Conservation (phyloP, 2,329 filamentous ascomycete genomes). For the Penicillium sumatraense region DNA sequence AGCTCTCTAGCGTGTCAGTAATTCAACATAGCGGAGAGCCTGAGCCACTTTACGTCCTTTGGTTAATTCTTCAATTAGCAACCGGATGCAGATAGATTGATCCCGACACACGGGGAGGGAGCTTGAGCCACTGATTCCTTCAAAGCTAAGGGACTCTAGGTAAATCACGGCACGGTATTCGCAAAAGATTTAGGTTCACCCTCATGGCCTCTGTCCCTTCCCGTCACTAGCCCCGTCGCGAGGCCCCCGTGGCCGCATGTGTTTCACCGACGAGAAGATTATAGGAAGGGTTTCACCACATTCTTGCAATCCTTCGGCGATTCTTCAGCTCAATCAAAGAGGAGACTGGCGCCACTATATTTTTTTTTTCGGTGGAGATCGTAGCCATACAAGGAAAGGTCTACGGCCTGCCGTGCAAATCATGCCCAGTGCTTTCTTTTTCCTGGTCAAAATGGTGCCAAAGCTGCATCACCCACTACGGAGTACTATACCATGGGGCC, state of each 20-base stretch:
- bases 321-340: not conserved
- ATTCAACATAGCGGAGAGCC: not conserved
- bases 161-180: not conserved
- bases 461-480: not conserved
- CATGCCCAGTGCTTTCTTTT: conserved; percentile 4
- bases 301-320: not conserved
- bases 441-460: conserved; percentile 1
- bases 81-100: not conserved
- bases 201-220: not conserved
- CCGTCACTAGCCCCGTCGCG: not conserved
- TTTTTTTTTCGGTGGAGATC: conserved; percentile 15
- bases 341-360: not conserved
- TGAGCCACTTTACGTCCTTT: not conserved
- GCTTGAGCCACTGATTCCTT: not conserved
- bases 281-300: conserved; percentile 16
- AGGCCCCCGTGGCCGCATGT: not conserved
- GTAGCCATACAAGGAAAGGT: conserved; percentile 10
- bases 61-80: not conserved
- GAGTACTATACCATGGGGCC: not conserved
- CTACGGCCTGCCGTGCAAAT: conserved; percentile 3
- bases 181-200: not conserved
- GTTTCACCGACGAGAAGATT: conserved; percentile 11
- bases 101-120: not conserved
- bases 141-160: not conserved
- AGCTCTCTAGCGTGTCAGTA: not conserved